A percentile compares a stretch with the other conserved stretches of the same genome.
phyloP scores from a whole-genome alignment of 495 filamentous ascomycete genomes.

The Filosporella fistucella region DNA sequence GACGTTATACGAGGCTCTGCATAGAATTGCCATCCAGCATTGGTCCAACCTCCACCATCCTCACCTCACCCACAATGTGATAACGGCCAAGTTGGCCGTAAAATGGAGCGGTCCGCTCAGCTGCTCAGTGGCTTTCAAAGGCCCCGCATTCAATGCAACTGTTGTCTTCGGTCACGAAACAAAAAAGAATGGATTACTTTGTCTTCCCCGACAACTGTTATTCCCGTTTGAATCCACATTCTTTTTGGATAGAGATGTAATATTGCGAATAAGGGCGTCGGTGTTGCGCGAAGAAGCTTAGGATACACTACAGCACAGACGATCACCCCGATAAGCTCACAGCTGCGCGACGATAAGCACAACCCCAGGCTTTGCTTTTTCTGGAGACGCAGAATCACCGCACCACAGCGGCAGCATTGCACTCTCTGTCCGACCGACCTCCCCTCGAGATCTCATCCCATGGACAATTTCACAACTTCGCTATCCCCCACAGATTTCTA shows the following conservation, averaged over 20 bases:
- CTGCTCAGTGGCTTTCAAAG: background rate
- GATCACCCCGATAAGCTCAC: background rate
- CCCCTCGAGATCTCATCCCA: background rate
- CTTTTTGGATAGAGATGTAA: conserved; percentile 7
- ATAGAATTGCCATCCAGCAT: background rate
- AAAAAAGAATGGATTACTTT: conserved; percentile 2
- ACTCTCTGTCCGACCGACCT: background rate
- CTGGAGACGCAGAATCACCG: conserved; percentile 3
- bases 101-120: background rate
- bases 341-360: too few relatives aligned
- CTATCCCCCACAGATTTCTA: conserved; percentile 24
- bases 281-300: conserved; percentile 4
- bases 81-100: conserved; percentile 2
- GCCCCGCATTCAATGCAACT: conserved; percentile 6
- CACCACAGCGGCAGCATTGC: background rate
- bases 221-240: conserved; percentile 12
- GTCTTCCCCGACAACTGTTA: background rate
- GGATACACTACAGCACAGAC: background rate
- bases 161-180: too few relatives aligned
- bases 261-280: background rate
- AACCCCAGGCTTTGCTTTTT: too few relatives aligned
- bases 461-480: too few relatives aligned
- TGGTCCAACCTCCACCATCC: too few relatives aligned
- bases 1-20: background rate
- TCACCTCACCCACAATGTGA: too few relatives aligned